Conservation (phyloP, 768 basidiomycete species). For the Boletus patriciae region DNA sequence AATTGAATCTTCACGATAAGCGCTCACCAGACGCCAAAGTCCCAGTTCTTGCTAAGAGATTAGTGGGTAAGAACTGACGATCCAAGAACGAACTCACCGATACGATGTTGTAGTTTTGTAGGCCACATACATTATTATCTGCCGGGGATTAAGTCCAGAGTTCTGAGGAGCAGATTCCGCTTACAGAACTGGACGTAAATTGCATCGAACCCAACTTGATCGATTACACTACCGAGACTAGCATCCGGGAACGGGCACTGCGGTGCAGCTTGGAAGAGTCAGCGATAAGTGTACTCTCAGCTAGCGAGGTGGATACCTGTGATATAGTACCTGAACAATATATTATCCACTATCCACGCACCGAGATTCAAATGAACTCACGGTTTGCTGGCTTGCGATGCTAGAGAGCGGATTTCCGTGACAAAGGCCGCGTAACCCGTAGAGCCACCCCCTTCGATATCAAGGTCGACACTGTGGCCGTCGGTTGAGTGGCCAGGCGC, state of each 20-base stretch:
- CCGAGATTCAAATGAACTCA: not conserved
- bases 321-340: constrained; percentile 53
- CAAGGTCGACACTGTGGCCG: constrained; percentile 58
- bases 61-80: not conserved
- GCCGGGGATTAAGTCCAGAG: not conserved
- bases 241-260: constrained; percentile 71
- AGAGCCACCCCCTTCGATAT: constrained; percentile 68
- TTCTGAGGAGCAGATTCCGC: not conserved
- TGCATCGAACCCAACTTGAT: constrained; percentile 65
- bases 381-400: constrained; percentile 25
- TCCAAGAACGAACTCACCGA: constrained; percentile 41
- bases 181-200: constrained; percentile 69
- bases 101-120: constrained; percentile 51
- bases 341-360: constrained; percentile 1
- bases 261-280: constrained; percentile 22
- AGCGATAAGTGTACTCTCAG: not conserved
- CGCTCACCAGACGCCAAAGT: constrained; percentile 36
- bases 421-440: constrained; percentile 50
- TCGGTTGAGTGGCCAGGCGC: not conserved
- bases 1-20: not conserved
- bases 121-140: constrained; percentile 48
- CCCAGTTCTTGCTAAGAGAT: constrained; percentile 44
- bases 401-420: constrained; percentile 27
- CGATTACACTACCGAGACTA: constrained; percentile 56
- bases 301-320: constrained; percentile 38